Base-by-base conservation (phyloP, 495 filamentous ascomycete species). In the Trichocladium uniseriatum region DNA sequence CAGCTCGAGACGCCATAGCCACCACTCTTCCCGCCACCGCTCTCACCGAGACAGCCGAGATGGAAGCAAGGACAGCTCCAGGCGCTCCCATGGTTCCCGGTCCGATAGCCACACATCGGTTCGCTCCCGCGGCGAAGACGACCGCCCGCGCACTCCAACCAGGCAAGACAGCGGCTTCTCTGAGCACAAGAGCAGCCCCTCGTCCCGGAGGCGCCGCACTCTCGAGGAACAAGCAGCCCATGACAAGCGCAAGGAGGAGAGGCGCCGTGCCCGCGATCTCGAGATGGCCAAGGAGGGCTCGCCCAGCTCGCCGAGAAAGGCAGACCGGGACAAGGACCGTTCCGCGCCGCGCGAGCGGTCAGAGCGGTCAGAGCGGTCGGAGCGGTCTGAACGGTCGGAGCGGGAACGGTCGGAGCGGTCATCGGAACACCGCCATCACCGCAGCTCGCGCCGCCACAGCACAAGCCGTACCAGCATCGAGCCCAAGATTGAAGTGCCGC, bases 181-280 rank as follows among this genome's bases (percentile, higher is more conserved):
- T 1, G 46, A 64, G 39, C 63, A 64, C 19, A 59, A 47, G 16
- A 61, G 54, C 32, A 59, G 54, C 38, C 54, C 52, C 34, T 60
- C 60, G 29, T 61, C 64, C 8, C 57, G 56, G 2, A 59, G 50
- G 31, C 55, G 58, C 31, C 69, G 70, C 39, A 70, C 68, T 5
- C 64, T 68, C 3, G 69, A 74, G 52, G 68, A 72, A 46, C 69
- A 70, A 49, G 64, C 60, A 22, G 67, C 63, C 13, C 68, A 71
- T 42, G 70, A 73, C 6, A 63, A 53, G 54, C 66, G 66, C 31
- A 73, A 66, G 59, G 69, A 62, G 51, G 66, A 55, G 46, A 61
- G 61, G 3, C 62, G 63, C 20, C 61, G 55, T 24, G 57, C 56
- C 16, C 50, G 56, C 22, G 61, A 64, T 38, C 39, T 48, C 10